Conservation (phyloP, 257 asterid genomes). For the Fraxinus quadrangulata region DNA sequence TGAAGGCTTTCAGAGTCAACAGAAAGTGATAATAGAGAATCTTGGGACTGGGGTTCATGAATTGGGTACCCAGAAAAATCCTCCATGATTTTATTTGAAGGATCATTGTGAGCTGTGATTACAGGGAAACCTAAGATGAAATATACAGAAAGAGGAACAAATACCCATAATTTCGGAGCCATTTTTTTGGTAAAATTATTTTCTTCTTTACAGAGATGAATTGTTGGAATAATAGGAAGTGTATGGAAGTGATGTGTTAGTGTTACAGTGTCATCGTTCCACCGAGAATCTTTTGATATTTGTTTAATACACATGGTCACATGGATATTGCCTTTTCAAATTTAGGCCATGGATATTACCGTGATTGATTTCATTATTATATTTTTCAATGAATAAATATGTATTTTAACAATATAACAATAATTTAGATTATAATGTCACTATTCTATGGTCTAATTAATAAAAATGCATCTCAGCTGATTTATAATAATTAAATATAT, state of each 20-base stretch:
- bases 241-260: background rate
- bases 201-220: background rate
- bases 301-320: too few relatives aligned
- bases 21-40: conserved; percentile 54
- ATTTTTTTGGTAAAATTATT: conserved; percentile 23
- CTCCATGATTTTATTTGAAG: conserved; percentile 67
- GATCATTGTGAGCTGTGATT: conserved; percentile 43
- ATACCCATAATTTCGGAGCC: conserved; percentile 36
- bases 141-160: conserved; percentile 29
- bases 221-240: background rate
- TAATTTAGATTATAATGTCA: too few relatives aligned
- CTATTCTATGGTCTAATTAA: too few relatives aligned
- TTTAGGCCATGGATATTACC: too few relatives aligned
- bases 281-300: too few relatives aligned
- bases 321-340: too few relatives aligned
- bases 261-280: conserved; percentile 1
- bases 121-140: conserved; percentile 28
- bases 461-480: too few relatives aligned
- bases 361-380: too few relatives aligned
- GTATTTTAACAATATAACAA: too few relatives aligned
- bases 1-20: conserved; percentile 61
- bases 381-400: too few relatives aligned
- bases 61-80: conserved; percentile 85
- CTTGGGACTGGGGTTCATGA: conserved; percentile 49
- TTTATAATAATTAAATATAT: too few relatives aligned